phyloP scores from a whole-genome alignment of 495 filamentous ascomycete genomes.

The Hypoxylon fragiforme region DNA sequence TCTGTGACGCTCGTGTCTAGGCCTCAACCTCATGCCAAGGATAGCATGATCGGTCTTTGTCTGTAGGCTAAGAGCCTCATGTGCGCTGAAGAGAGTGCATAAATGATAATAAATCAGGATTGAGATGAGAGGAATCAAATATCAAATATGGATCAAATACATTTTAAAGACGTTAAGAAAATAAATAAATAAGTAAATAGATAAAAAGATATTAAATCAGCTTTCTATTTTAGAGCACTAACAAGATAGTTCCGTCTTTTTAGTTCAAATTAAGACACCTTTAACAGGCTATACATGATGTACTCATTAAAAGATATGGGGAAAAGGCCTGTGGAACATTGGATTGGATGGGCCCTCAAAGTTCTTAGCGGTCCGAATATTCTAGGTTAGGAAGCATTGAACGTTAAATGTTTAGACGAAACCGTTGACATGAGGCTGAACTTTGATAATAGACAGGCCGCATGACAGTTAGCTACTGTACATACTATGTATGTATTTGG shows the following conservation, averaged over 20 bases:
- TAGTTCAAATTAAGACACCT: too few species aligned
- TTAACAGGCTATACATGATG: not conserved
- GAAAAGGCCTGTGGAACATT: constrained; percentile 11
- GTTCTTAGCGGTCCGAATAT: constrained; percentile 19
- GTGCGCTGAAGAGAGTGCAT: too few species aligned
- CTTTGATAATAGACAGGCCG: not conserved
- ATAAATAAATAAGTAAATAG: too few species aligned
- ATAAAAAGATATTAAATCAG: too few species aligned
- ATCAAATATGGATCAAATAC: too few species aligned
- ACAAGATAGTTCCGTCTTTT: too few species aligned
- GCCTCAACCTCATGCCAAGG: not conserved
- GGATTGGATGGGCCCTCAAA: constrained; percentile 5
- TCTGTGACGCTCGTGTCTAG: constrained; percentile 1
- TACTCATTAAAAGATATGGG: not conserved
- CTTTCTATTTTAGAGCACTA: too few species aligned
- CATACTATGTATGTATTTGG: not conserved
- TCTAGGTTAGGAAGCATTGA: not conserved
- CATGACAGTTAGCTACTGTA: too few species aligned
- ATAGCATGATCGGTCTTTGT: not conserved
- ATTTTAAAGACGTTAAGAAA: too few species aligned
- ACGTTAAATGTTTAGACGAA: constrained; percentile 11
- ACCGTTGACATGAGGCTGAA: constrained; percentile 18
- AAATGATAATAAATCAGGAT: too few species aligned
- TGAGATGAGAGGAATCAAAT: too few species aligned
- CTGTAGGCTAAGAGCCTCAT: too few species aligned